Evolutionary conservation across 2,329 filamentous ascomycete genomes (phyloP).

Genomic region (Neonectria coccinea): DNA sequence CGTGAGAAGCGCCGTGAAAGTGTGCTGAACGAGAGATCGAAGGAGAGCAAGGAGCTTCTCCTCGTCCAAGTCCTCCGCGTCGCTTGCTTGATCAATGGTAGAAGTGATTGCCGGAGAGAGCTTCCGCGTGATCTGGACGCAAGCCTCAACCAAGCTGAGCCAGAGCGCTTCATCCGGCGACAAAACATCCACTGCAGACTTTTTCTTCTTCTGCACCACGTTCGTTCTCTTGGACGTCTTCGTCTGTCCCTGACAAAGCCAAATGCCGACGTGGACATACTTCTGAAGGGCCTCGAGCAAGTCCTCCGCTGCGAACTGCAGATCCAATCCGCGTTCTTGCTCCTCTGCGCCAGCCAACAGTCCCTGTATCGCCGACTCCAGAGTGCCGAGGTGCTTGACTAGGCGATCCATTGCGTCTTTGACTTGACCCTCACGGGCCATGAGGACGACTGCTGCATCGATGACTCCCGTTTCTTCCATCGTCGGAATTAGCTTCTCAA

Average conservation of each 20-base stretch:
- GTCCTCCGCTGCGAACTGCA: slow-evolving; percentile 76
- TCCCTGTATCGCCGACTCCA: slow-evolving; percentile 82
- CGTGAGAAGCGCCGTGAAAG: slow-evolving; percentile 87
- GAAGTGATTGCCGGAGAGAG: slow-evolving; percentile 67
- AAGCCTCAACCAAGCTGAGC: slow-evolving; percentile 70
- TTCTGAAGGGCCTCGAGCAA: slow-evolving; percentile 85
- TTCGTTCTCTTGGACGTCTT: slow-evolving; percentile 65
- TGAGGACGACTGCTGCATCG: slow-evolving; percentile 90
- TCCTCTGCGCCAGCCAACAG: slow-evolving; percentile 73
- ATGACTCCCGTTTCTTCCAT: slow-evolving; percentile 92
- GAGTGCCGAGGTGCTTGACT: slow-evolving; percentile 80
- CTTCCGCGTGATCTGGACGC: slow-evolving; percentile 72
- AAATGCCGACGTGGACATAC: slow-evolving; percentile 92
- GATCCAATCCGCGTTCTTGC: slow-evolving; percentile 60
- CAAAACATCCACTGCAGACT: slow-evolving; percentile 57
- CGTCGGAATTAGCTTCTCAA: slow-evolving; percentile 84
- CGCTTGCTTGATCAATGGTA: slow-evolving; percentile 44
- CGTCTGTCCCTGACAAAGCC: slow-evolving; percentile 91
- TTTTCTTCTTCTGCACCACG: slow-evolving; percentile 64
- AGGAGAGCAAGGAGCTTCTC: slow-evolving; percentile 75
- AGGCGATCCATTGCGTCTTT: slow-evolving; percentile 86
- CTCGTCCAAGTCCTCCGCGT: slow-evolving; percentile 59
- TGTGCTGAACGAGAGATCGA: slow-evolving; percentile 85
- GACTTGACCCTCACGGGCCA: slow-evolving; percentile 89
- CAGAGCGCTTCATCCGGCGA: slow-evolving; percentile 68